These are phyloP conservation scores for Parasitella parasitica DNA, from an alignment of 371 early-diverging fungal genomes.

Conservation along the genomic window DNA sequence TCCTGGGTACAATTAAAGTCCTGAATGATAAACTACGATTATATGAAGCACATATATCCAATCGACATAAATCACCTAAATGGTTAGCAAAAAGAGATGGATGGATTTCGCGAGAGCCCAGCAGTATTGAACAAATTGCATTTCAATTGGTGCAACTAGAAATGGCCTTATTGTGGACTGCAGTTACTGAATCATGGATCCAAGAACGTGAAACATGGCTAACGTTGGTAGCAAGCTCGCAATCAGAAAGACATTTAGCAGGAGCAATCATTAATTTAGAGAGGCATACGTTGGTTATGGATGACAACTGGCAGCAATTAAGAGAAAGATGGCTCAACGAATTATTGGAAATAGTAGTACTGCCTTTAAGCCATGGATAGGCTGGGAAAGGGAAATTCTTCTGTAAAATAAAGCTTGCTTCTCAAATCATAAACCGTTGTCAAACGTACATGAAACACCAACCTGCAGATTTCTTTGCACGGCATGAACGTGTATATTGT, in stretches of 20 bases:
- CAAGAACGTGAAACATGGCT: conserved; percentile 53
- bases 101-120: conserved; percentile 40
- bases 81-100: conserved; percentile 40
- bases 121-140: conserved; percentile 44
- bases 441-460: too few relatives aligned
- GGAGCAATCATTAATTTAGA: conserved; percentile 47
- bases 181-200: conserved; percentile 48
- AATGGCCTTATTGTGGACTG: conserved; percentile 51
- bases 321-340: conserved; percentile 46
- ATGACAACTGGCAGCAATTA: conserved; percentile 33
- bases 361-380: conserved; percentile 42
- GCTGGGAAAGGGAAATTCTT: too few relatives aligned
- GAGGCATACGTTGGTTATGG: conserved; percentile 49
- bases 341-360: conserved; percentile 45
- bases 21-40: conserved; percentile 32
- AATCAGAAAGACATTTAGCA: conserved; percentile 47
- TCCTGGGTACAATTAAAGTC: conserved; percentile 38
- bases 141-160: conserved; percentile 48
- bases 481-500: too few relatives aligned
- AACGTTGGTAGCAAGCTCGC: conserved; percentile 42
- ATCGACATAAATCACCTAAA: conserved; percentile 49
- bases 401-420: too few relatives aligned
- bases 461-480: too few relatives aligned
- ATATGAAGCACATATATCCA: conserved; percentile 45
- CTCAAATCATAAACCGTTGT: too few relatives aligned